These are phyloP conservation scores for Microdochium paspali DNA, from an alignment of 2,329 filamentous ascomycete species.

Conservation along the genomic window DNA sequence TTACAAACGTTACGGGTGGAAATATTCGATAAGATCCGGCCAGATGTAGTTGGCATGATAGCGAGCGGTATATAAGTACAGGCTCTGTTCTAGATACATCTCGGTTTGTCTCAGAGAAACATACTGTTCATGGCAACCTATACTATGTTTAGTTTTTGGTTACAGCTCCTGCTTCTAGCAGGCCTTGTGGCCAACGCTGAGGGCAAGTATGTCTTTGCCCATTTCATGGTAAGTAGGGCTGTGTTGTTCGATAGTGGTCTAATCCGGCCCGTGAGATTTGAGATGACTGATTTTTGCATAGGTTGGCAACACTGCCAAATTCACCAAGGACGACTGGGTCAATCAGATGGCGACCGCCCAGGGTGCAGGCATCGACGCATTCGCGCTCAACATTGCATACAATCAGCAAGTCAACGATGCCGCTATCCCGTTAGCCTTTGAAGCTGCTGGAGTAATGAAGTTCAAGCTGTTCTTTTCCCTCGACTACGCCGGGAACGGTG, in stretches of 20 bases:
- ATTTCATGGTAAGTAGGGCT: conserved; percentile 5
- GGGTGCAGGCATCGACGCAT: conserved; percentile 27
- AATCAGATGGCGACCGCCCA: conserved; percentile 22
- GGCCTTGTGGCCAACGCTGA: too few relatives aligned
- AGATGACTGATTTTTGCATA: not conserved
- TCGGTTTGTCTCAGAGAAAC: too few relatives aligned
- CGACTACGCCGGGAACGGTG: conserved; percentile 22
- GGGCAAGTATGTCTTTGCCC: conserved; percentile 6
- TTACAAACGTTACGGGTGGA: too few relatives aligned
- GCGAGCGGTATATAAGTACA: too few relatives aligned
- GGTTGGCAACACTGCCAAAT: conserved; percentile 2
- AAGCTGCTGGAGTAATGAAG: conserved; percentile 9
- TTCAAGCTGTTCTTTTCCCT: conserved; percentile 32
- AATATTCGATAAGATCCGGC: too few relatives aligned
- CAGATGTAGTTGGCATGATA: too few relatives aligned
- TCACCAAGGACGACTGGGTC: conserved; percentile 5
- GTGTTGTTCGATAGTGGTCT: too few relatives aligned
- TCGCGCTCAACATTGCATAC: conserved; percentile 20
- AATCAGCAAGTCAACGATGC: not conserved
- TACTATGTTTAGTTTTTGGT: too few relatives aligned
- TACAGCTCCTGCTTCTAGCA: too few relatives aligned
- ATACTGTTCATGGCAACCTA: too few relatives aligned
- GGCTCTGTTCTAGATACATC: too few relatives aligned
- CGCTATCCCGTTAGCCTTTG: conserved; percentile 14
- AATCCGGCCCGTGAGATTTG: too few relatives aligned